Percentiles rank a stretch among this genome's conserved stretches.
phyloP scores from a whole-genome alignment of 1,284 basidiomycete species.

The Puccinia sorghi region DNA sequence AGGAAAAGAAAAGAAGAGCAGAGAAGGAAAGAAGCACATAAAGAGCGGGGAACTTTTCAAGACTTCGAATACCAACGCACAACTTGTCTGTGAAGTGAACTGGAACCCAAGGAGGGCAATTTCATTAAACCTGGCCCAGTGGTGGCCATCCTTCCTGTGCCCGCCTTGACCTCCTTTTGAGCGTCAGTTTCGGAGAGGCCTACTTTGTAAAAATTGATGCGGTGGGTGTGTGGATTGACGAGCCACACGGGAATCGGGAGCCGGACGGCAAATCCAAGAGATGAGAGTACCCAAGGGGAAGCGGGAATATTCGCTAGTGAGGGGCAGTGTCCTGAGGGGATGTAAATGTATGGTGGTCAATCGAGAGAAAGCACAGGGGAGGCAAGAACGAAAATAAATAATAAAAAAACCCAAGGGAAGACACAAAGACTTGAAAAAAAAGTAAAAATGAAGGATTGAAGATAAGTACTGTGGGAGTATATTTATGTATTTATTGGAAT shows the following conservation, averaged over 20 bases:
- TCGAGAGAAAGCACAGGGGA: conserved; percentile 4
- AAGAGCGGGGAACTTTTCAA: background rate
- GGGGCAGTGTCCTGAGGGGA: background rate
- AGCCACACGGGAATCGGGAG: background rate
- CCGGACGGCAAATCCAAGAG: conserved; percentile 15
- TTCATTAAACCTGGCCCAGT: no score
- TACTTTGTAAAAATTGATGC: background rate
- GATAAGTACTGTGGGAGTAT: conserved; percentile 4
- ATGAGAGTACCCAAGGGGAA: conserved; percentile 10
- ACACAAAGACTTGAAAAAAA: background rate
- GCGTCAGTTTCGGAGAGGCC: background rate
- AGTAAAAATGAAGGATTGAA: conserved; percentile 5
- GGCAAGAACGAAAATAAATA: conserved; percentile 1
- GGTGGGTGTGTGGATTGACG: background rate
- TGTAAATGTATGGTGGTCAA: background rate
- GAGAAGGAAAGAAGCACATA: background rate
- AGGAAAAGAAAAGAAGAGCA: background rate
- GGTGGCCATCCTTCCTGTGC: background rate
- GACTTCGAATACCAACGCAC: conserved; percentile 4
- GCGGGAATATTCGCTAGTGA: conserved; percentile 5
- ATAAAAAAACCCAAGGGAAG: background rate
- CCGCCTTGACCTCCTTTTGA: background rate
- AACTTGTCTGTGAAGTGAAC: conserved; percentile 15
- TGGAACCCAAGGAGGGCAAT: no score
- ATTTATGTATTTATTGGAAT: background rate